Evolutionary conservation across 148 eudicot species (phyloP), one percentile per base, ranked within the genome.

Genomic region (Vaccinium myrtillus): DNA sequence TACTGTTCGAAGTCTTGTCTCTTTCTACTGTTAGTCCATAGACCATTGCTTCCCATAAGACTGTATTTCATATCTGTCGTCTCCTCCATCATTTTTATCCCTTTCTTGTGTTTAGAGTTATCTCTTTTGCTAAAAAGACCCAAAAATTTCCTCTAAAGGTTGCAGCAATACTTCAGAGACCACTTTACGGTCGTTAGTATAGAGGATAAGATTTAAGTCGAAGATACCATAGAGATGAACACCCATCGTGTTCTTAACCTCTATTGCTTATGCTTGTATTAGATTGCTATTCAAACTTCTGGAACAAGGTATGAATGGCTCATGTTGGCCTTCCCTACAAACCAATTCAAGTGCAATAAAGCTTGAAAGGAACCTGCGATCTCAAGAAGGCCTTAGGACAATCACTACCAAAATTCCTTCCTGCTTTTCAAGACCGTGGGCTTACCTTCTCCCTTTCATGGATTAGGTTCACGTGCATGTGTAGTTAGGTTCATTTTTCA

Each of bases 391-490:
- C 32, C 51, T 2, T 78, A 15, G 65, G 65, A 78, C 46, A 21
- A 30, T 78, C 23, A 23, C 9, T 13, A 25, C 1, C 54, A 25
- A 77, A 77, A 51, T 77, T 50, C 81, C n/a, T 78, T 21, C 65
- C 23, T 25, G 48, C 23, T 77, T 78, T 51, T 53, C 39, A 25
- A 78, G 39, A 30, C 8, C 65, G 27, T 55, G 65, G 65, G 48
- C 36, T 54, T 78, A 30, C 81, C 54, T 54, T 39, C 48, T 78
- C 61, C 80, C 48, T 54, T 78, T 63, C 6, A 78, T 78, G 59
- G 2, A 19, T 53, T 77, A 27, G 80, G 53, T n/a, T 78, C 61
- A 11, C 51, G 5, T 25, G 54, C 54, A 50, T 51, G 19, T 16
- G 56, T 61, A 30, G 43, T 65, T 81, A 54, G 43, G 23, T 50